Evolutionary conservation across 2,329 filamentous ascomycete genomes (phyloP).

Genomic region (Trichoderma sp.): DNA sequence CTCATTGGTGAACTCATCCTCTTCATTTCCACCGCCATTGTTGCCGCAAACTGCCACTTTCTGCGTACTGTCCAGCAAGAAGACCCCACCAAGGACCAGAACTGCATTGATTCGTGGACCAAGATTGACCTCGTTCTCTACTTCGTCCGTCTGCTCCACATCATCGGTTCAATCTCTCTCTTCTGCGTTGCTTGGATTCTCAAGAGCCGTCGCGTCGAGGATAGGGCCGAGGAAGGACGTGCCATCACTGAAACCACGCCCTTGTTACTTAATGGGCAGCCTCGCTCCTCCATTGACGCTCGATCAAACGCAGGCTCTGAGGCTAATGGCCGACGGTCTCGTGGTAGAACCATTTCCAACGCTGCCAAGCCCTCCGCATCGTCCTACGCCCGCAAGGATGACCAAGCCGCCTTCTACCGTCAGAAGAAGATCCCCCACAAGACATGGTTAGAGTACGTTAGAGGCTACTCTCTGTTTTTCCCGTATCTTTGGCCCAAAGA

Average conservation of each 20-base stretch:
- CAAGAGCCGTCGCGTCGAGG: constrained; percentile 42
- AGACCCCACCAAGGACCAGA: constrained; percentile 31
- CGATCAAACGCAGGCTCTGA: constrained; percentile 31
- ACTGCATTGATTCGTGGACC: constrained; percentile 43
- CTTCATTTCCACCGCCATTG: constrained; percentile 65
- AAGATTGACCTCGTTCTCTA: constrained; percentile 66
- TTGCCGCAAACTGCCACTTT: constrained; percentile 69
- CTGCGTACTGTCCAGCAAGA: constrained; percentile 43
- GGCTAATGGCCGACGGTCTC: constrained; percentile 35
- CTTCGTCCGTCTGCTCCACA: constrained; percentile 66
- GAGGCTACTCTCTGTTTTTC: constrained; percentile 90
- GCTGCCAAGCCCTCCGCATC: constrained; percentile 40
- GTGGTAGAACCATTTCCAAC: constrained; percentile 41
- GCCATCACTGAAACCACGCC: constrained; percentile 60
- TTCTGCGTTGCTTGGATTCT: constrained; percentile 45
- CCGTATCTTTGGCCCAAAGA: constrained; percentile 96
- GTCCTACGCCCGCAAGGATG: constrained; percentile 49
- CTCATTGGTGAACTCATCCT: constrained; percentile 73
- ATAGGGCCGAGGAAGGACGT: constrained; percentile 42
- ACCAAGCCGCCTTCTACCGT: constrained; percentile 80
- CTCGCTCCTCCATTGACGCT: constrained; percentile 40
- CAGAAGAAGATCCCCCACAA: constrained; percentile 82
- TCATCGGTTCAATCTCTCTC: constrained; percentile 60
- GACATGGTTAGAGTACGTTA: constrained; percentile 95
- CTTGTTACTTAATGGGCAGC: constrained; percentile 57